These are phyloP conservation scores for Boletus edulis DNA, from an alignment of 768 basidiomycete genomes.

Conservation along the genomic window DNA sequence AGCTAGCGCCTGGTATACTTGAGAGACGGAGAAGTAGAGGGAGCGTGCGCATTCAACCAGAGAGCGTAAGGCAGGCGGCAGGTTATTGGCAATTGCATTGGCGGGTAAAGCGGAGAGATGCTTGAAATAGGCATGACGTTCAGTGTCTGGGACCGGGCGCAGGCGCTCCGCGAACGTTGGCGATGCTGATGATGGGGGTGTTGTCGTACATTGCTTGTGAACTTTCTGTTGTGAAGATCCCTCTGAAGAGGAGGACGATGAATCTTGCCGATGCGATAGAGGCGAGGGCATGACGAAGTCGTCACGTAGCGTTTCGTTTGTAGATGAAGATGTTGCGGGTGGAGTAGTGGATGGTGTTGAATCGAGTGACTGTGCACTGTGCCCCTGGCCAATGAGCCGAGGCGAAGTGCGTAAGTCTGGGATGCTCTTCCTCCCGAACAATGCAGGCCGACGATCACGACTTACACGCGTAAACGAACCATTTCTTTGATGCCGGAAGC, in stretches of 20 bases:
- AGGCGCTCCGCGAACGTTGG: constrained; percentile 36
- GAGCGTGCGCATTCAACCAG: constrained; percentile 89
- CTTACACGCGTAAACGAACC: constrained; percentile 48
- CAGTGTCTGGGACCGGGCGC: constrained; percentile 57
- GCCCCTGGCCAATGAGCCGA: constrained; percentile 35
- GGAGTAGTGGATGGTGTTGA: constrained; percentile 13
- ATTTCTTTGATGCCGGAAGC: constrained; percentile 43
- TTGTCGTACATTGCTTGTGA: constrained; percentile 27
- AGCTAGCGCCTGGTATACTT: constrained; percentile 85
- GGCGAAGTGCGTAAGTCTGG: constrained; percentile 69
- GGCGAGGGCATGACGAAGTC: constrained; percentile 40
- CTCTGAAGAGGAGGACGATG: constrained; percentile 39
- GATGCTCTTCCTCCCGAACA: constrained; percentile 74
- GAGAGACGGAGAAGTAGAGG: constrained; percentile 87
- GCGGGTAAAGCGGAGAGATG: constrained; percentile 78
- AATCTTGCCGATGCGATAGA: constrained; percentile 45
- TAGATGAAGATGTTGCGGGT: constrained; percentile 6
- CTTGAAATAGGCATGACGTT: constrained; percentile 91
- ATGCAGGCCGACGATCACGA: constrained; percentile 35
- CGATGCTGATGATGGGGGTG: constrained; percentile 36
- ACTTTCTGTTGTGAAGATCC: constrained; percentile 21
- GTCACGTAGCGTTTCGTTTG: constrained; percentile 15
- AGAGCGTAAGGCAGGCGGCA: constrained; percentile 66
- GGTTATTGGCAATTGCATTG: constrained; percentile 55
- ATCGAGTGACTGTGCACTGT: constrained; percentile 26